These are phyloP conservation scores for Vitis rotundifolia DNA, from an alignment of 164 flowering plant species.

Conservation along the genomic window DNA sequence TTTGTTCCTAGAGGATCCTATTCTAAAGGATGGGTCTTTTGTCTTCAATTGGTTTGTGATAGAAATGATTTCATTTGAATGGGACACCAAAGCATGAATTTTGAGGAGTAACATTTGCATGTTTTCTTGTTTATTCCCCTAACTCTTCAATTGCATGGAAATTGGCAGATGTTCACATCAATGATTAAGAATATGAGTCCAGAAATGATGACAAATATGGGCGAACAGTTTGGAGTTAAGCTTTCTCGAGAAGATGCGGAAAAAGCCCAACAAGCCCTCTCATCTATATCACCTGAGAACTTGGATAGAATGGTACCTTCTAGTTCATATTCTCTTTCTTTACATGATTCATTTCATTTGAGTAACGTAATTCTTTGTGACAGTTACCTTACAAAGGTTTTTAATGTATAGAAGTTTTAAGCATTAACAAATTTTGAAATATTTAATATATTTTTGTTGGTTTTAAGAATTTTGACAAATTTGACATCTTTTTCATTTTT, in stretches of 20 bases:
- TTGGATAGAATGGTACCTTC: constrained; percentile 84
- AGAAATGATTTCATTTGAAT: background rate
- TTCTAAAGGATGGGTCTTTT: background rate
- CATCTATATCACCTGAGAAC: constrained; percentile 83
- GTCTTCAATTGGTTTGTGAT: background rate
- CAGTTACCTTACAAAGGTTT: no score
- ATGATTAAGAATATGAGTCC: constrained; percentile 95
- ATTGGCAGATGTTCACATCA: constrained; percentile 78
- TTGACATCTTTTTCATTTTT: no score
- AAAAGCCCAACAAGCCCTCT: constrained; percentile 94
- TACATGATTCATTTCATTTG: background rate
- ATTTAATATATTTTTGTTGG: background rate
- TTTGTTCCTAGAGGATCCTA: background rate
- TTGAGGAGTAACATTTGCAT: background rate
- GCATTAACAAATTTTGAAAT: background rate
- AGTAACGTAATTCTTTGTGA: no score
- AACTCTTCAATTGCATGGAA: constrained; percentile 1
- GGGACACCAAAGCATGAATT: background rate
- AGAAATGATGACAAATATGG: constrained; percentile 94
- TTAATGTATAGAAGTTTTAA: no score
- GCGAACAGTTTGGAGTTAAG: constrained; percentile 89
- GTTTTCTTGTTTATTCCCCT: background rate
- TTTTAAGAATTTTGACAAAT: background rate
- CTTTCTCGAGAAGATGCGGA: constrained; percentile 88
- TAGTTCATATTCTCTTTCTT: background rate